phyloP scores from a whole-genome alignment of 768 basidiomycete genomes.

The Agrocybe pediades region DNA sequence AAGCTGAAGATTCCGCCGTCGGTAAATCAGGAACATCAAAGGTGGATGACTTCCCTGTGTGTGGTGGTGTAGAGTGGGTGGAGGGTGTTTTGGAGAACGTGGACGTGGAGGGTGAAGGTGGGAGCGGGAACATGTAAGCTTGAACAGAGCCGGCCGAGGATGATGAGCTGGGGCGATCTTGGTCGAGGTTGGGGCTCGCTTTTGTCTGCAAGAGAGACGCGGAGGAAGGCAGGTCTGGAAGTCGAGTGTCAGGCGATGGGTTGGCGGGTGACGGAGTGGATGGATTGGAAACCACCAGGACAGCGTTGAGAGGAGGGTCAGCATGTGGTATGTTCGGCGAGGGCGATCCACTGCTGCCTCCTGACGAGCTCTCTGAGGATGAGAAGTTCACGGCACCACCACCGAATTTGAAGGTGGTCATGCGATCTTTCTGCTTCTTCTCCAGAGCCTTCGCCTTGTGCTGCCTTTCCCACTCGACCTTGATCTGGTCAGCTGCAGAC shows the following conservation, averaged over 20 bases:
- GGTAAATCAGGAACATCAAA: too few relatives aligned
- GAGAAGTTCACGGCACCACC: background rate
- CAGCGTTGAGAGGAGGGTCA: too few relatives aligned
- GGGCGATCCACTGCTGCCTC: background rate
- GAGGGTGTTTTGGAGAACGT: background rate
- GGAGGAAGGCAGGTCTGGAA: too few relatives aligned
- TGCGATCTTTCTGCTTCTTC: slow-evolving; percentile 22
- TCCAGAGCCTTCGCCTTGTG: slow-evolving; percentile 23
- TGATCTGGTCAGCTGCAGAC: slow-evolving; percentile 54
- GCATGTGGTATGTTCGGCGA: too few relatives aligned
- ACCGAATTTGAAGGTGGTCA: slow-evolving; percentile 36
- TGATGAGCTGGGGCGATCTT: background rate
- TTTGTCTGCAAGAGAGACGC: too few relatives aligned
- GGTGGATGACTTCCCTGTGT: background rate
- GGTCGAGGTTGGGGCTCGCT: background rate
- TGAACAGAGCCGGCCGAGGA: background rate
- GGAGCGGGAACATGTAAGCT: slow-evolving; percentile 9
- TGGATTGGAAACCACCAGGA: too few relatives aligned
- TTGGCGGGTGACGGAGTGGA: too few relatives aligned
- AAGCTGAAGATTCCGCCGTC: too few relatives aligned
- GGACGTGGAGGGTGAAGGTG: background rate
- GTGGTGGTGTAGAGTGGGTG: background rate
- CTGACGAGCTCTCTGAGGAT: background rate
- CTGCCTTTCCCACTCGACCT: slow-evolving; percentile 52
- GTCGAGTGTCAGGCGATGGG: too few relatives aligned